These are phyloP conservation scores for Fusarium newnesense DNA, from an alignment of 2,329 filamentous ascomycete genomes.

Conservation along the genomic window DNA sequence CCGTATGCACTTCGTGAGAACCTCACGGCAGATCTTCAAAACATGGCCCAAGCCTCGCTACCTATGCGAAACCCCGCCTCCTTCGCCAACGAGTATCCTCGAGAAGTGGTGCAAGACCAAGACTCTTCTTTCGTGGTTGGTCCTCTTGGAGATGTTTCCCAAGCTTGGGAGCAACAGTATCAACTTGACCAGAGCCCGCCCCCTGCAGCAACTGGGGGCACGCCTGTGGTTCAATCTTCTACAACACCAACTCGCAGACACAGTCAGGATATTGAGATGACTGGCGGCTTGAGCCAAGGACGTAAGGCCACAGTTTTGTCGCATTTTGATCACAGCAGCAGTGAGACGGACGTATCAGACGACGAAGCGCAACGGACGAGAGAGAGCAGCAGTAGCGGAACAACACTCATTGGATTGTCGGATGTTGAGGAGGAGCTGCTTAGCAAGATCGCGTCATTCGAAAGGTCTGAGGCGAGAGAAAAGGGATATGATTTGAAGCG, in stretches of 20 bases:
- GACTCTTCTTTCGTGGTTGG: neutral
- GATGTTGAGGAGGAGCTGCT: neutral
- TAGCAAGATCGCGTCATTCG: neutral
- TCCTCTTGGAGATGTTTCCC: constrained; percentile 16
- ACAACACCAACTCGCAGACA: neutral
- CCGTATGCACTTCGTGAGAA: constrained; percentile 35
- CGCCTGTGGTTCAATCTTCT: neutral
- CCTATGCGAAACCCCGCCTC: neutral
- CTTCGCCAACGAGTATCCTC: constrained; percentile 14
- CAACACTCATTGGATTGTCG: neutral
- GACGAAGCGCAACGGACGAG: neutral
- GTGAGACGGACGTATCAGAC: constrained; percentile 9
- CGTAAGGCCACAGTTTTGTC: neutral
- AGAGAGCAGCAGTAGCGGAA: constrained; percentile 17
- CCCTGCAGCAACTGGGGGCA: neutral
- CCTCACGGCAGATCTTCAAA: constrained; percentile 30
- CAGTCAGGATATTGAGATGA: neutral
- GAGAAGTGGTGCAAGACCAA: neutral
- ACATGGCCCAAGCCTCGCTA: neutral
- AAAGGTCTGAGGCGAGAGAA: neutral
- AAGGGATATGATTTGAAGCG: constrained; percentile 20
- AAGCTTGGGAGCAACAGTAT: constrained; percentile 16
- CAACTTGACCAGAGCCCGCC: neutral
- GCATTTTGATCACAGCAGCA: neutral
- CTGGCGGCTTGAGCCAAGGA: neutral